Conservation (phyloP, 257 asterid genomes). For the Plantago ovata region DNA sequence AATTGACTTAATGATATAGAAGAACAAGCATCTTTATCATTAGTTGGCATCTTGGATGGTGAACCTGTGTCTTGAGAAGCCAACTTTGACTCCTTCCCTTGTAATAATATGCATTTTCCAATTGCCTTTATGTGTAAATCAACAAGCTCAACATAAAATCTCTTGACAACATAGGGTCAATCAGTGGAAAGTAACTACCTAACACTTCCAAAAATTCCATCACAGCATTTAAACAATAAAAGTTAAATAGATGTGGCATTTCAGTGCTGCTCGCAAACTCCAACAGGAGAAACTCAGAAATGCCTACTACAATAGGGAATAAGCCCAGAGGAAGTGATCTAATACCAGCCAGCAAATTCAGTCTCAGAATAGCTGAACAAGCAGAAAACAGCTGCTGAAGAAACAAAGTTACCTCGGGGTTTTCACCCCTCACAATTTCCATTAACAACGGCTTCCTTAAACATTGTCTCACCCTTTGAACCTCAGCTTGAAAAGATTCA, state of each 20-base stretch:
- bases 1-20: slow-evolving; percentile 37
- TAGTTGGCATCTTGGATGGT: slow-evolving; percentile 37
- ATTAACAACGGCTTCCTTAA: slow-evolving; percentile 45
- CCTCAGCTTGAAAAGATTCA: slow-evolving; percentile 48
- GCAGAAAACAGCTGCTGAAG: slow-evolving; percentile 68
- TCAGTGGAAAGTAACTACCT: slow-evolving; percentile 55
- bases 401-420: slow-evolving; percentile 53
- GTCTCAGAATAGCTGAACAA: slow-evolving; percentile 70
- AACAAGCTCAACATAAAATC: slow-evolving; percentile 48
- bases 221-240: slow-evolving; percentile 61
- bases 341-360: slow-evolving; percentile 43
- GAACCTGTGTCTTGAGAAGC: slow-evolving; percentile 59
- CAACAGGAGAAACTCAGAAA: slow-evolving; percentile 51
- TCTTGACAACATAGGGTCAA: slow-evolving; percentile 54
- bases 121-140: slow-evolving; percentile 71
- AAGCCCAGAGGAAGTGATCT: slow-evolving; percentile 42
- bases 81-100: slow-evolving; percentile 66
- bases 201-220: slow-evolving; percentile 75
- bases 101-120: slow-evolving; percentile 82
- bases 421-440: slow-evolving; percentile 54
- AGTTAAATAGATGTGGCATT: slow-evolving; percentile 37
- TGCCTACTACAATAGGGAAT: slow-evolving; percentile 41
- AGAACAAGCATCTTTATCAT: slow-evolving; percentile 23
- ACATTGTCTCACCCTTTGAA: slow-evolving; percentile 38
- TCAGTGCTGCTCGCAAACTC: slow-evolving; percentile 49